phyloP scores from a whole-genome alignment of 2,329 filamentous ascomycete genomes.

The Pseudogymnoascus sp. region DNA sequence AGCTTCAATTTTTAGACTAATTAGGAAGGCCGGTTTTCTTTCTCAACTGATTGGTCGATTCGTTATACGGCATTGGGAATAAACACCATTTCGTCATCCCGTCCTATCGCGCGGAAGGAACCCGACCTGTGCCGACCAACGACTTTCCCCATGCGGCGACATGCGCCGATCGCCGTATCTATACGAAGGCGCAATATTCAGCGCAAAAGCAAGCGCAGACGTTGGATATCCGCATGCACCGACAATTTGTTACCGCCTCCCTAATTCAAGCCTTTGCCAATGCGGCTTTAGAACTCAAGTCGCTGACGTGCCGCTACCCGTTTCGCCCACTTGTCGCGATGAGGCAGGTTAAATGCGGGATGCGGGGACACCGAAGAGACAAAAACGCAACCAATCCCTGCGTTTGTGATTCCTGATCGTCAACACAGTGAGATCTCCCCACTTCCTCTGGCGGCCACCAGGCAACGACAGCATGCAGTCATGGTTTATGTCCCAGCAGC shows the following conservation, averaged over 20 bases:
- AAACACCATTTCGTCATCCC: not conserved
- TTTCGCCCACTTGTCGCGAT: not conserved
- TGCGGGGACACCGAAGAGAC: not conserved
- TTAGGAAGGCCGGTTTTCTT: not conserved
- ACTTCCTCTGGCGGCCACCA: not conserved
- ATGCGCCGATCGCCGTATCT: not conserved
- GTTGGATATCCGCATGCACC: not conserved
- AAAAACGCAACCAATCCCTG: not conserved
- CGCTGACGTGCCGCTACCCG: not conserved
- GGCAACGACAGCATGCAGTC: not conserved
- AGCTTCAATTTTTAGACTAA: not conserved
- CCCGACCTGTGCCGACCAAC: not conserved
- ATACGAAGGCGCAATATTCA: not conserved
- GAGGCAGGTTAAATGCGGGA: not conserved
- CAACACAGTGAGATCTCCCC: not conserved
- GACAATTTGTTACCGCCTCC: not conserved
- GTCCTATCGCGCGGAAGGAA: not conserved
- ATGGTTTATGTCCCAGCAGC: not conserved
- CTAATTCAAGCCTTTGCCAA: conserved; percentile 1
- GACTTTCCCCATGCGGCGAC: not conserved
- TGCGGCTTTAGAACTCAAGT: not conserved
- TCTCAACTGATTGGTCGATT: not conserved
- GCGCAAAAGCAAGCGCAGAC: not conserved
- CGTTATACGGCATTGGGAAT: not conserved
- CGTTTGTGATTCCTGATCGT: not conserved